Percentiles rank a stretch among this genome's conserved stretches.
These are phyloP conservation scores for Trypanosoma melophagium DNA, from an alignment of 208 protist genomes.

Conservation along the genomic window DNA sequence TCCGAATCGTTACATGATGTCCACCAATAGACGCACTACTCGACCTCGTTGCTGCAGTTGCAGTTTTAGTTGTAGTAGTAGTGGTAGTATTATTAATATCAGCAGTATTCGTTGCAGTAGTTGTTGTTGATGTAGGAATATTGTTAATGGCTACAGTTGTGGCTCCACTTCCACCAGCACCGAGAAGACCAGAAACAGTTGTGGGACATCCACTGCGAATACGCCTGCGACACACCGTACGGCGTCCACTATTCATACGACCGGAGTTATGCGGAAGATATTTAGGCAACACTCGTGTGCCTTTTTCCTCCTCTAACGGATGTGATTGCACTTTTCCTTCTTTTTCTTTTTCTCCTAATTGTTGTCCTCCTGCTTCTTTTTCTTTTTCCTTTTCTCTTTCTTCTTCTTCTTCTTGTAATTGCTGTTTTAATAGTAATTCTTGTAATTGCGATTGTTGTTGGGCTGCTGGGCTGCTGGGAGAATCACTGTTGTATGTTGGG, in stretches of 20 bases:
- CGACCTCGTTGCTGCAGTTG: no score
- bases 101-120: no score
- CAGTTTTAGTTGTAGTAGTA: not conserved
- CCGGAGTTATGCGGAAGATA: not conserved
- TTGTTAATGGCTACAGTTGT: constrained; percentile 4
- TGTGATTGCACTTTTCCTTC: no score
- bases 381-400: no score
- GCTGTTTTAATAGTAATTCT: no score
- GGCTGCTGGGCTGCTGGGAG: not conserved
- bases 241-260: not conserved
- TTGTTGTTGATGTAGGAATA: not conserved
- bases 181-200: not conserved
- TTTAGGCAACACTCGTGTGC: no score
- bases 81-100: constrained; percentile 1
- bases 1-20: constrained; percentile 73
- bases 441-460: not conserved
- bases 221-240: not conserved
- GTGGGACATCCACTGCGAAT: not conserved
- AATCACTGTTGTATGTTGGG: constrained; percentile 6
- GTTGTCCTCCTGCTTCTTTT: not conserved
- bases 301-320: no score
- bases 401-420: no score
- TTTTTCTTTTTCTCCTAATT: not conserved
- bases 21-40: constrained; percentile 52
- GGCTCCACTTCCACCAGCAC: constrained; percentile 5